phyloP scores from a whole-genome alignment of 2,329 filamentous ascomycete genomes.

The Aspergillus brunneoviolaceus region DNA sequence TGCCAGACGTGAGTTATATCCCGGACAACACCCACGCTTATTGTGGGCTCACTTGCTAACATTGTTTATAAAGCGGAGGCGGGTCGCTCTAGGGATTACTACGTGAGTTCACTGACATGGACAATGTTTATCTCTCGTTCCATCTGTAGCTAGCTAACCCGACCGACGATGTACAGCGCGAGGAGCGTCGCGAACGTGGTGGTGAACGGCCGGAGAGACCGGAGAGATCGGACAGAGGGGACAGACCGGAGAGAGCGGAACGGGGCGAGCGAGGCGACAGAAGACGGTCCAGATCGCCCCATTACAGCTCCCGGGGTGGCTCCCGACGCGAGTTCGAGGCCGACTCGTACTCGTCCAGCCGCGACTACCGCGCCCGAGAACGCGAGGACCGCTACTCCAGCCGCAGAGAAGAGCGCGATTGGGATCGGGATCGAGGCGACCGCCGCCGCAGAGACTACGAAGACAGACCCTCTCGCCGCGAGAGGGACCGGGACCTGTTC shows the following conservation, averaged over 20 bases:
- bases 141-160: neutral
- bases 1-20: conserved; percentile 63
- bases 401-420: conserved; percentile 70
- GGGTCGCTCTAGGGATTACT: conserved; percentile 55
- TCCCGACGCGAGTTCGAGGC: conserved; percentile 71
- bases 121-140: neutral
- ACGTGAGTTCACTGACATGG: conserved; percentile 41
- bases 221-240: conserved; percentile 29
- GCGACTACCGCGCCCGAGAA: conserved; percentile 88
- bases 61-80: conserved; percentile 41
- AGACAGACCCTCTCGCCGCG: conserved; percentile 55
- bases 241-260: conserved; percentile 45
- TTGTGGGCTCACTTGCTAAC: conserved; percentile 35
- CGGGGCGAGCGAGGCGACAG: conserved; percentile 54
- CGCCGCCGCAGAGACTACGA: conserved; percentile 60
- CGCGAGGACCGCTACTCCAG: conserved; percentile 87
- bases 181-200: conserved; percentile 48
- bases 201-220: conserved; percentile 45
- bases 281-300: conserved; percentile 83
- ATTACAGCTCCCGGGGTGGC: conserved; percentile 63
- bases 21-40: neutral
- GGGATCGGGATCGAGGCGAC: conserved; percentile 68
- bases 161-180: conserved; percentile 38
- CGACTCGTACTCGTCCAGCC: conserved; percentile 89
- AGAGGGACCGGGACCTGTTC: conserved; percentile 59